Evolutionary conservation across 768 basidiomycete genomes (phyloP).

Genomic region (Mycena leptocephala): DNA sequence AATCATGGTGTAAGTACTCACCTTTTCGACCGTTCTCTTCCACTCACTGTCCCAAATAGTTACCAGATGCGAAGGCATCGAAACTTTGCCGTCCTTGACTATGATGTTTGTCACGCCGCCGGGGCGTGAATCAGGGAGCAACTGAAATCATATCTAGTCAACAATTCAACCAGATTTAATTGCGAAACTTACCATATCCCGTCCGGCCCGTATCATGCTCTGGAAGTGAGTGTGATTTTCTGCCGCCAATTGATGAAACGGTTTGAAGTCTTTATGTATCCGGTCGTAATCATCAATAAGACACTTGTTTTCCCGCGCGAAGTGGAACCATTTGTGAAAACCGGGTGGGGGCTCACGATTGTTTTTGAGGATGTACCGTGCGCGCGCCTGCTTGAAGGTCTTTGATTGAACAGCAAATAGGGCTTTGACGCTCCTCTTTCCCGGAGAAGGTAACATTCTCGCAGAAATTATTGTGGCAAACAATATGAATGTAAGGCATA

Average conservation of each 20-base stretch:
- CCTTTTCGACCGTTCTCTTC: not conserved
- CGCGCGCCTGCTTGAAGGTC: constrained; percentile 4
- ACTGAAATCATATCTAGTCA: not conserved
- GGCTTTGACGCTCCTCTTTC: not conserved
- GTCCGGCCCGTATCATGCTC: not conserved
- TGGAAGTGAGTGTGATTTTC: not conserved
- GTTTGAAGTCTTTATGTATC: constrained; percentile 14
- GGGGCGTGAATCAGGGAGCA: not conserved
- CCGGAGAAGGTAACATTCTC: not conserved
- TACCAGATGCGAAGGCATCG: not conserved
- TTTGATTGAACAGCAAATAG: constrained; percentile 1
- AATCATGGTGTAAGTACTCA: not conserved
- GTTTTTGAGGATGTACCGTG: constrained; percentile 8
- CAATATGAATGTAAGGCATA: no score
- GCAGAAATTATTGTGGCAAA: no score
- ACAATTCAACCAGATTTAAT: not conserved
- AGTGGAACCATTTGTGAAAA: constrained; percentile 7
- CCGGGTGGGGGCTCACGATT: not conserved
- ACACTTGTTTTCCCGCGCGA: no score
- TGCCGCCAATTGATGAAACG: constrained; percentile 15
- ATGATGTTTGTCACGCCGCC: not conserved
- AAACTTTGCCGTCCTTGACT: not conserved
- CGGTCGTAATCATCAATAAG: constrained; percentile 26
- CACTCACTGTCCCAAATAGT: not conserved
- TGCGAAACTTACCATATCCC: not conserved